These are phyloP conservation scores for Penicillium daleae DNA, from an alignment of 495 filamentous ascomycete genomes.

Conservation along the genomic window DNA sequence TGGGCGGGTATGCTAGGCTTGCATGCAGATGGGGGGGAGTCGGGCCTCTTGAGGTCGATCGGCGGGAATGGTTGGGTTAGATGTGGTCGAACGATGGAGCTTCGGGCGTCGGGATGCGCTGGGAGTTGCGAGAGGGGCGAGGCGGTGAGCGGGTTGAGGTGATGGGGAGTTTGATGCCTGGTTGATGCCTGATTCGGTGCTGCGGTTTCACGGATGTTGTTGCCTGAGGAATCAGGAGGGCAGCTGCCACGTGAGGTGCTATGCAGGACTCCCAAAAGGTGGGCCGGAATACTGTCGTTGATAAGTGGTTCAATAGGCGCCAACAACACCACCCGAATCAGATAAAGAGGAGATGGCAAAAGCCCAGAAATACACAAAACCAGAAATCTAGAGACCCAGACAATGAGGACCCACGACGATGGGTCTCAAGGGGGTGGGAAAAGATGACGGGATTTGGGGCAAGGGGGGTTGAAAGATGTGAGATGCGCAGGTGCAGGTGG, in stretches of 20 bases:
- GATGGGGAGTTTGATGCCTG: background rate
- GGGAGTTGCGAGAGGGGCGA: conserved; percentile 36
- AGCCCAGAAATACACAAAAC: conserved; percentile 1
- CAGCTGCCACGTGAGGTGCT: conserved; percentile 7
- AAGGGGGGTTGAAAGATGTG: conserved; percentile 9
- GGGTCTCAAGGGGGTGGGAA: conserved; percentile 6
- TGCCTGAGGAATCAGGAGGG: conserved; percentile 2
- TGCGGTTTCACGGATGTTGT: background rate
- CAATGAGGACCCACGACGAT: background rate
- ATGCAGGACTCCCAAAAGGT: conserved; percentile 1
- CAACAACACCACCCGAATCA: conserved; percentile 1
- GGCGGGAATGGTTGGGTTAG: conserved; percentile 21
- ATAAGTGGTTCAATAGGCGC: background rate
- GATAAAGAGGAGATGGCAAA: background rate
- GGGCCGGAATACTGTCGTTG: background rate
- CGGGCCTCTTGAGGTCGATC: conserved; percentile 27
- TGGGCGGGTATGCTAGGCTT: conserved; percentile 31
- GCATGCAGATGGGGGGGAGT: conserved; percentile 27
- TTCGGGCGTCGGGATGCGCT: conserved; percentile 25
- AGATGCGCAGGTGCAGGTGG: conserved; percentile 16
- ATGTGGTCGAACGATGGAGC: conserved; percentile 20
- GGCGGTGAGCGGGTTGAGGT: conserved; percentile 31
- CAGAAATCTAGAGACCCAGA: background rate
- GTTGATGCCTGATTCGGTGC: conserved; percentile 4
- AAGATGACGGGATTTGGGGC: conserved; percentile 4